Evolutionary conservation across 2,329 filamentous ascomycete genomes (phyloP), one percentile per base, ranked within the genome.

Genomic region (Parascedosporium putredinis): DNA sequence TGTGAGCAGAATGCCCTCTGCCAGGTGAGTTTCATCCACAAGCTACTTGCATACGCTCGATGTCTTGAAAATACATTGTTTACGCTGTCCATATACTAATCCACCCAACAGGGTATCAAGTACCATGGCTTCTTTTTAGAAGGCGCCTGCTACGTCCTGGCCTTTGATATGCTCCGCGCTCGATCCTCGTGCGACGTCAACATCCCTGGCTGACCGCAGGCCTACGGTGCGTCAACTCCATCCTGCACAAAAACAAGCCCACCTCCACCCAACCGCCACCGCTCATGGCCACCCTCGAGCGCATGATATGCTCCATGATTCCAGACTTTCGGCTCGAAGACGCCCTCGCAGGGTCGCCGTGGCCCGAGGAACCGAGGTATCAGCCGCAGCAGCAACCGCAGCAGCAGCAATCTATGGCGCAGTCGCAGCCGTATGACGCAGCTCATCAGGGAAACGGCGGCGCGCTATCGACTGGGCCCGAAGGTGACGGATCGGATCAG

Each of bases 71-170:
- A 2, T 9, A 4, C 7, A 33, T 31, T 25, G 29, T 14, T 23
- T 14, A 52, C 52, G 44, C 56, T 36, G 10, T 24, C 3, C 4
- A 16, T 16, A 5, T 31, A 31, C 27, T 31, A 31, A 31, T 31
- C 7, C 27, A 12, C 12, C 7, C 12, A n/a, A 31, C 20, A 72
- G 69, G 64, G 69, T 58, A 57, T 71, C 3, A 68, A 67, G 31
- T 72, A 71, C 23, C 67, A 71, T 23, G 66, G 61, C 4, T 71
- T 68, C 45, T 71, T 72, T 45, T 57, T 71, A 8, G 62, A 66
- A 29, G 69, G 67, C 25, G 66, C 67, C 10, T 61, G 60, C 9
- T 69, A 70, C 45, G 64, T 64, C 3, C 51, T 72, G 3, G 64
- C 68, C 7, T 70, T 70, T 43, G 67, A 72, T 45, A 60, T 72